Evolutionary conservation across 208 protist species (phyloP), one percentile per base, ranked within the genome.

Genomic region (Histomonas meleagridis): DNA sequence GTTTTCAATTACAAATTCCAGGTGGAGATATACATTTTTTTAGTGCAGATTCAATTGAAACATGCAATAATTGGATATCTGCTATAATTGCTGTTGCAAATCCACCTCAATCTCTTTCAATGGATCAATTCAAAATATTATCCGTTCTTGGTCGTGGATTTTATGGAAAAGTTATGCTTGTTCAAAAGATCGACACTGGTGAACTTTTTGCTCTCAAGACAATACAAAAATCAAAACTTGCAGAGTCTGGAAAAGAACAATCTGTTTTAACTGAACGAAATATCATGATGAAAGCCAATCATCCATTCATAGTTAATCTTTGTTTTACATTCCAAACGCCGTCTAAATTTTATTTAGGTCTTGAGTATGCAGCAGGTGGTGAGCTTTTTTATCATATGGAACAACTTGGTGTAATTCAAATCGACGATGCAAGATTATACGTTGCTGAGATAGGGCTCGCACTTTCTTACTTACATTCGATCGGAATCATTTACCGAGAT

Each of bases 121-220:
- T 60, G 78, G 78, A 90, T 38, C 28, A 60, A 12, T 90, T 90
- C 28, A 10, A 90, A 5, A 62, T 90, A 26, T 10, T 90, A 38
- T 62, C 43, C 12, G 78, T 90, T 51, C 5, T 90, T 90, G 78
- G 78, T 3, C 49, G 78, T 38, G 78, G 78, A 32, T 62, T 43
- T 38, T 90, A 90, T 90, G 78, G 78, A 60, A 90, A 90, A 28
- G 78, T 90, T 18, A 90, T 90, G 78, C 78, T 90, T 90, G 2
- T 3, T 40, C 49, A 38, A 38, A 51, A 57, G 40, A 43, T 32
- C 16, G 48, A 90, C 40, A 90, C 18, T 40, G 43, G 28, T 90
- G n/a, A 90, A 38, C 1, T 90, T 32, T 60, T 60, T 38, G 78
- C 78, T 12, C 49, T 90, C 28, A 90, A 90, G 43, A 46, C 51